A percentile compares a stretch with the other conserved stretches of the same genome.
phyloP scores from a whole-genome alignment of 371 early-diverging fungal genomes.

The Chytridiales sp. region DNA sequence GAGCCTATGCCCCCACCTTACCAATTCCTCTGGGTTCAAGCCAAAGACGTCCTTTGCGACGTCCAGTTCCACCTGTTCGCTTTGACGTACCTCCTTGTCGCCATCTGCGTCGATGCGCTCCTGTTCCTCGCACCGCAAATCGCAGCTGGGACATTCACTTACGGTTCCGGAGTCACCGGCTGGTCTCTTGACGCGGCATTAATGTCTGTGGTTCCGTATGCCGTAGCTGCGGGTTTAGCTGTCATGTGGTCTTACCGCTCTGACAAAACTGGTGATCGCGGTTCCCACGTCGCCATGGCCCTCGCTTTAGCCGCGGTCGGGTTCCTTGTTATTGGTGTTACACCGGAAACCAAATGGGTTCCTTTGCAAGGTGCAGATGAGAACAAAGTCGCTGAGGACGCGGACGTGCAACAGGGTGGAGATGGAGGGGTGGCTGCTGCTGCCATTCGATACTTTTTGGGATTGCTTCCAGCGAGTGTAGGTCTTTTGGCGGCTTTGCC shows the following conservation, averaged over 20 bases:
- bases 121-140: constrained; percentile 22
- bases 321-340: constrained; percentile 22
- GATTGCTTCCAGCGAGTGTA: constrained; percentile 28
- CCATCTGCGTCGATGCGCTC: constrained; percentile 23
- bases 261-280: constrained; percentile 31
- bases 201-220: constrained; percentile 24
- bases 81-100: constrained; percentile 11
- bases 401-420: constrained; percentile 5
- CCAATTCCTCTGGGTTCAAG: constrained; percentile 19
- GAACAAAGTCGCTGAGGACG: constrained; percentile 12
- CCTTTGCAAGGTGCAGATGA: not conserved
- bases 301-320: constrained; percentile 24
- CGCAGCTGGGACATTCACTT: constrained; percentile 23
- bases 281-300: constrained; percentile 24
- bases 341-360: constrained; percentile 17
- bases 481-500: constrained; percentile 32
- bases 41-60: constrained; percentile 25
- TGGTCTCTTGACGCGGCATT: constrained; percentile 19
- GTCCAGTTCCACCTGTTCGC: constrained; percentile 25
- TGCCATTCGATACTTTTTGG: constrained; percentile 25
- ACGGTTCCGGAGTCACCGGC: constrained; percentile 7
- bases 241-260: constrained; percentile 17
- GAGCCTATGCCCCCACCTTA: constrained; percentile 14
- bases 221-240: constrained; percentile 19
- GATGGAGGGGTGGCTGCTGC: constrained; percentile 9